Base-by-base conservation (phyloP, 2,329 filamentous ascomycete species). In the Scleromitrula shiraiana region DNA sequence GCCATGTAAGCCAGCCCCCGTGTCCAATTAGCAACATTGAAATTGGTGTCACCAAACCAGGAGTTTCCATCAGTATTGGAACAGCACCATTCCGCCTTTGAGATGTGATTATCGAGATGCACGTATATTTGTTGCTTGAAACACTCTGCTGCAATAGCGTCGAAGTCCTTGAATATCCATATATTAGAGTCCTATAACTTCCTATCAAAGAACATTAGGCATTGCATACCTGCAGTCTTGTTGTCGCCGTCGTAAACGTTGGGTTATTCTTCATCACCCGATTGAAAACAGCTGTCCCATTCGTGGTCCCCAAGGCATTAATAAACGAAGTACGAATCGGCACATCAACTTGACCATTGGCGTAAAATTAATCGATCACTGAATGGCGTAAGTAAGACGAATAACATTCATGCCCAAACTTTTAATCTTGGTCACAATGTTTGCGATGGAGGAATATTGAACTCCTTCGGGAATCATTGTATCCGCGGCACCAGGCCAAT, bases 381-480 rank as follows among this genome's bases (percentile, higher is more conserved):
- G 72, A 49, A 77, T 83, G 3, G 80, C 78, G 46, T 74, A 84
- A 0, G 78, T 82, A 35, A 83, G 64, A 2, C 80, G 76, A 22
- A 83, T 73, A 1, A 76, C 73, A 56, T 83, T 83, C 68, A 83
- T 76, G 14, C 78, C 78, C 0, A 81, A 59, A 50, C 71, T 71
- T 57, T 78, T 80, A 56, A 60, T 70, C 63, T 73, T 73, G 3
- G 70, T 63, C 0, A 81, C 72, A 29, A 83, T 74, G 7, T 63
- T 65, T 30, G 68, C 65, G 40, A 83, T 69, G 0, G 78, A 81
- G 29, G 74, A 72, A 62, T 80, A 80, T 59, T 81, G 77, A 2
- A 83, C 68, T 3, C 80, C 80, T 53, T 83, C 79, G 0, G 78
- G 79, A 0, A 83, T 69, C 78, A 83, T 82, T n/a, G 74, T 70